Base-by-base conservation (phyloP, 768 basidiomycete species). In the Amanita jacksonii region DNA sequence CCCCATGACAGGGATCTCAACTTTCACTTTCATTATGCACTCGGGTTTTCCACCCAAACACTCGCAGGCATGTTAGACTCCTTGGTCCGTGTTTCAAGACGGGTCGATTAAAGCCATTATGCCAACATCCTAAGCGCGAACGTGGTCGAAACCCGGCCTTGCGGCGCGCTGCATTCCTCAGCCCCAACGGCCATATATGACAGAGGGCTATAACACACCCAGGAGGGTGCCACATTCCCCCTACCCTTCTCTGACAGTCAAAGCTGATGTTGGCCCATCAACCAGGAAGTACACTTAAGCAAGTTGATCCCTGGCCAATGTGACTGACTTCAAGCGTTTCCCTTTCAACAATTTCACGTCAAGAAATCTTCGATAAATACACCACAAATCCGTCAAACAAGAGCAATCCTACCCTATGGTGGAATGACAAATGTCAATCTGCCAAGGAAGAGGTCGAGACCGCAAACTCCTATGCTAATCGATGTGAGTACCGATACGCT, bases 41-140 rank as follows among this genome's bases (percentile, higher is more conserved):
- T 63, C 62, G 73, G 68, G 77, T 80, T 80, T 78, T 63, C 65
- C 74, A 75, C 77, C 77, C 76, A 70, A 79, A 79, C 70, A 82
- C 80, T 82, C 74, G 78, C 78, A 74, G 65, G 75, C 72, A 79
- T 77, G 81, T 79, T 82, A 77, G 78, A 81, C 79, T 83, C 79
- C 80, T 83, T 81, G 77, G 79, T 81, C 80, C 77, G 75, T 79
- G 78, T 81, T 80, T 80, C 79, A 81, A 80, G 78, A 81, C 76
- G 76, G 79, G 76, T 77, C 74, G 74, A 69, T 79, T 74, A 78
- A 78, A 75, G 76, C 77, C 76, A 79, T 79, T 78, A 75, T 68
- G 76, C 73, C 79, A 79, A 70, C 76, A 78, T 79, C 76, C 76
- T 76, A 74, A 75, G 73, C 74, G 73, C 68, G 70, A 57, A 64